Evolutionary conservation across 495 filamentous ascomycete genomes (phyloP), one percentile per base, ranked within the genome.

Genomic region (Lasiosphaeria hispida): DNA sequence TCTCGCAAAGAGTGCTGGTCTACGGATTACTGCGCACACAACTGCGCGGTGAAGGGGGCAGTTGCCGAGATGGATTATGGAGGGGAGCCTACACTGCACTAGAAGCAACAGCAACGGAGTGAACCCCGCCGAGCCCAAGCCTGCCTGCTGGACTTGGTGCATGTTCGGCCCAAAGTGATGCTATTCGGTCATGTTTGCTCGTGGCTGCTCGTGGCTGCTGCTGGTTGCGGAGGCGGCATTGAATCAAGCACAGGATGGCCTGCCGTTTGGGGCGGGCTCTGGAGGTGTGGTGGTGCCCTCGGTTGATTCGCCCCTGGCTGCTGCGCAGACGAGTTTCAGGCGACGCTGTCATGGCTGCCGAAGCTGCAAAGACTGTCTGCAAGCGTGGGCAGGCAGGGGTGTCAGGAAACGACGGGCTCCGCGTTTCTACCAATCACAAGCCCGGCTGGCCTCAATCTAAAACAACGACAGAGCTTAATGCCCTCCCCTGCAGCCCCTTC

Each of bases 301-400:
- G 53, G 53, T 55, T 45, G 63, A 61, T 66, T 50, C 42, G 57
- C 63, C 58, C 56, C 66, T 59, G 52, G 55, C 61, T 63, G 53
- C 51, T 67, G 64, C 59, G 63, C 59, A 63, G 68, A 68, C 68
- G 64, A 67, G 69, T 71, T 71, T 71, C 69, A 71, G 62, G 59
- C 62, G 60, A 58, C 44, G 47, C 59, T 59, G 59, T 60, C 62
- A 63, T 52, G 50, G 65, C 60, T 56, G 55, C 44, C 51, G 50
- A 58, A 52, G 53, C 48, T 58, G 53, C 53, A 55, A 50, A 64
- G 51, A 62, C 33, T 42, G 48, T 48, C 45, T 55, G 38, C 51
- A 48, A 55, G 53, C 48, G 42, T 58, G 57, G 52, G 15, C 58
- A 23, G 17, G 53, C 61, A 66, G 53, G 68, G 63, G 63, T 61